Evolutionary conservation across 177 flowering plant species (phyloP), one percentile per base, ranked within the genome.

Genomic region (Vitis hybrid): DNA sequence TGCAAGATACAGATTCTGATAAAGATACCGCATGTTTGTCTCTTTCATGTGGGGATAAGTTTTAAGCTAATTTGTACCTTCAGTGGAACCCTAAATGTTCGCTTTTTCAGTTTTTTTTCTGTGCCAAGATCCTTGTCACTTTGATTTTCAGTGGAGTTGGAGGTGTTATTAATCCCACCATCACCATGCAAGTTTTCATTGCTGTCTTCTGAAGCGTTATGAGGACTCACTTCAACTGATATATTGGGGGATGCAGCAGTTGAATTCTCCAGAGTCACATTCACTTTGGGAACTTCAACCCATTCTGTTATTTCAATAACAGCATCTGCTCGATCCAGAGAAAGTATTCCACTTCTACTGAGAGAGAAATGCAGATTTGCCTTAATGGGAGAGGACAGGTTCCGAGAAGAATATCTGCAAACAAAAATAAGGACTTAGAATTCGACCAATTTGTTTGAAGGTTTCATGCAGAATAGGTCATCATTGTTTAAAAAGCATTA

Each of bases 381-480:
- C 82, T 94, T 94, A 76, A 96, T 86, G 62, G 99, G 99, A 22
- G 99, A 80, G 8, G 99, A 92, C 58, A 96, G 83, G 72, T 96
- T 96, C 60, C 91, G 87, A 45, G 91, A 85, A 49, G 96, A 82
- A 76, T 94, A 96, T 84, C 99, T 96, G 71, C n/a, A 69, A 15
- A 61, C 11, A 19, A 68, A 5, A 74, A 76, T 58, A 15, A 55
- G 29, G 2, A 49, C 56, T 39, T 39, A 39, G 7, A 39, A 39
- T 7, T 39, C 1, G 8, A 4, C 45, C 45, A 39, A 39, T 39
- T 39, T 39, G 0, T 39, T 39, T 39, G 45, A 39, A 39, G 31
- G 29, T 18, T 48, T 10, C 22, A 22, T 15, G 13, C 48, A 21
- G 1, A 9, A 22, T 52, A 29, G 7, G 11, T 5, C 10, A 57